Percentiles rank a stretch among this genome's conserved stretches.
phyloP scores from a whole-genome alignment of 805 yeast species.

The Scheffersomyces lignosus region DNA sequence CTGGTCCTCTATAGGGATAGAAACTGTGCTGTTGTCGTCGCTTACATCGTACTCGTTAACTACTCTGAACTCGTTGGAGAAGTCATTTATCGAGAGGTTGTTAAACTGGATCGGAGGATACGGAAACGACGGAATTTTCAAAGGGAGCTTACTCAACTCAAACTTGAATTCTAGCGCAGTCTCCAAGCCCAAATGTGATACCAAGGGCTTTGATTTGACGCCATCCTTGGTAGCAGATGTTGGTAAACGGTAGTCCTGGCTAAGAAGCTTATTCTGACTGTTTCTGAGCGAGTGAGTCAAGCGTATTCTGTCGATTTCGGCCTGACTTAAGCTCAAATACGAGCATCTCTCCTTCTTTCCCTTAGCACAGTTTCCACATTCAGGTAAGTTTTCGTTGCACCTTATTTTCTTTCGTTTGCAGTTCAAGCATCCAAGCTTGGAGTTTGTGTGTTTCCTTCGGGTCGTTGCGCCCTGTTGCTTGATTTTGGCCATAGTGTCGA shows the following conservation, averaged over 20 bases:
- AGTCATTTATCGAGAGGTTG: conserved; percentile 16
- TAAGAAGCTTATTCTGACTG: conserved; percentile 26
- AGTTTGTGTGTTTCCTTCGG: conserved; percentile 29
- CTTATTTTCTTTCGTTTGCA: conserved; percentile 32
- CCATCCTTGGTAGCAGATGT: conserved; percentile 12
- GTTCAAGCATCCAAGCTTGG: conserved; percentile 29
- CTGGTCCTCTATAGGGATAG: neutral
- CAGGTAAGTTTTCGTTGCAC: conserved; percentile 31
- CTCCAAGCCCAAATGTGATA: neutral
- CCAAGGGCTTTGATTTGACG: neutral
- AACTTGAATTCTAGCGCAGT: conserved; percentile 20
- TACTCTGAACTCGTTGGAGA: conserved; percentile 18
- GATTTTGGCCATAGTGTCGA: conserved; percentile 2
- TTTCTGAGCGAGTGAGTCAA: conserved; percentile 28
- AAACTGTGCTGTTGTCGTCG: neutral
- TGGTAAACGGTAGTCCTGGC: conserved; percentile 26
- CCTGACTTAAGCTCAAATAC: conserved; percentile 17
- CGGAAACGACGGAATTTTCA: conserved; percentile 17
- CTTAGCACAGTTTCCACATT: conserved; percentile 25
- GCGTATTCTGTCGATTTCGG: conserved; percentile 22
- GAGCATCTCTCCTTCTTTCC: conserved; percentile 27
- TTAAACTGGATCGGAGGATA: conserved; percentile 24
- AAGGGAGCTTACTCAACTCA: conserved; percentile 21
- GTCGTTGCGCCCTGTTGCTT: conserved; percentile 3
- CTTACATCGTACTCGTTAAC: conserved; percentile 5